Evolutionary conservation across 257 asterid species (phyloP).

Genomic region (Cruciata laevipes): DNA sequence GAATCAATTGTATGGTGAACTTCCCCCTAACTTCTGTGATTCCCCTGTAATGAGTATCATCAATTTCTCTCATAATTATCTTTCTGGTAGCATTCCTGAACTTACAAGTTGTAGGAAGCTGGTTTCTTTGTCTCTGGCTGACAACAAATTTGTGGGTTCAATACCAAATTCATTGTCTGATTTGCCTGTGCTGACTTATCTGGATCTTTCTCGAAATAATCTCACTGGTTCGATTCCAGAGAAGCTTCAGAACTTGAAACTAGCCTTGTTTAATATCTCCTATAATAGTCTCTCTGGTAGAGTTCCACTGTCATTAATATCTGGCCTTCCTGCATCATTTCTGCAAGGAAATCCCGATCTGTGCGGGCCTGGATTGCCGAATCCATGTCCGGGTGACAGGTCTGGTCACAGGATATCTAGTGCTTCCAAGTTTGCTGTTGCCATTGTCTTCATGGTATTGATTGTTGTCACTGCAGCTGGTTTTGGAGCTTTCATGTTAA

Average conservation of each 20-base stretch:
- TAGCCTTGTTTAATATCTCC: slow-evolving; percentile 74
- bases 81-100: slow-evolving; percentile 61
- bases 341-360: slow-evolving; percentile 72
- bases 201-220: slow-evolving; percentile 71
- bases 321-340: slow-evolving; percentile 80
- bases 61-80: slow-evolving; percentile 55
- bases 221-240: slow-evolving; percentile 65
- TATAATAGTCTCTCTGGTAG: slow-evolving; percentile 60
- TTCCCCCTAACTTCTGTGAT: slow-evolving; percentile 78
- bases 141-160: slow-evolving; percentile 54
- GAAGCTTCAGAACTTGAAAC: slow-evolving; percentile 61
- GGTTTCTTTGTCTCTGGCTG: slow-evolving; percentile 65
- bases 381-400: slow-evolving; percentile 34
- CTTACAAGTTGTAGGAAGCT: slow-evolving; percentile 57
- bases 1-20: slow-evolving; percentile 60
- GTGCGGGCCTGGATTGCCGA: slow-evolving; percentile 70
- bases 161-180: slow-evolving; percentile 62
- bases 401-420: slow-evolving; percentile 18
- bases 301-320: slow-evolving; percentile 51
- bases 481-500: slow-evolving; percentile 35
- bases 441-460: slow-evolving; percentile 39
- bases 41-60: slow-evolving; percentile 79
- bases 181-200: slow-evolving; percentile 69
- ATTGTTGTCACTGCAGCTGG: slow-evolving; percentile 34
- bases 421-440: slow-evolving; percentile 40